These are phyloP conservation scores for Phyllosticta capitalensis DNA, from an alignment of 2,329 filamentous ascomycete species.

Conservation along the genomic window DNA sequence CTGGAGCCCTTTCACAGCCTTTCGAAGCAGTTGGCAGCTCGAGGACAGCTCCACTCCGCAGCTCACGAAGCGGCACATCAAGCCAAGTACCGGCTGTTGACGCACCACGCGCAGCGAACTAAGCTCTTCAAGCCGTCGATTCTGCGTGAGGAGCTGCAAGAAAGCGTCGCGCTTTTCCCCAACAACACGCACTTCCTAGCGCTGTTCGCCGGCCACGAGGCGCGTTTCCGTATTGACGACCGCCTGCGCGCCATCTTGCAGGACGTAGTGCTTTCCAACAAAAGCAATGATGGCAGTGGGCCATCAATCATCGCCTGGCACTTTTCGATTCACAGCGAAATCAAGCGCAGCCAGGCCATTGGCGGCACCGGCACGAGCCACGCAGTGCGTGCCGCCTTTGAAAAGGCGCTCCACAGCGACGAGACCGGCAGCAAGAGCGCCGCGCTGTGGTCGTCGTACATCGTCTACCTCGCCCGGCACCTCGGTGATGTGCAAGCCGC, in stretches of 20 bases:
- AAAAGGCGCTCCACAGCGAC: slow-evolving; percentile 37
- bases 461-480: slow-evolving; percentile 13
- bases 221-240: slow-evolving; percentile 63
- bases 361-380: slow-evolving; percentile 37
- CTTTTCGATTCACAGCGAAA: slow-evolving; percentile 48
- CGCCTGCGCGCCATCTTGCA: slow-evolving; percentile 60
- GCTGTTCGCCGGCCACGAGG: slow-evolving; percentile 64
- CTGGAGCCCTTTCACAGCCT: slow-evolving; percentile 29
- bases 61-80: slow-evolving; percentile 60
- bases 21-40: slow-evolving; percentile 17
- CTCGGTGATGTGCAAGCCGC: slow-evolving; percentile 17
- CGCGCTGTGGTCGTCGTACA: slow-evolving; percentile 23
- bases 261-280: slow-evolving; percentile 24
- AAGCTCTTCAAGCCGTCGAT: slow-evolving; percentile 59
- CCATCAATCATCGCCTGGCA: slow-evolving; percentile 41
- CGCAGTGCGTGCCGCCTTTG: slow-evolving; percentile 46
- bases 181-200: slow-evolving; percentile 66
- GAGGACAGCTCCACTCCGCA: slow-evolving; percentile 16
- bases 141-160: slow-evolving; percentile 51
- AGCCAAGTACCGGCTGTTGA: slow-evolving; percentile 55
- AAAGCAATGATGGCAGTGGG: slow-evolving; percentile 13
- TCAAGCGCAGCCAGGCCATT: slow-evolving; percentile 33
- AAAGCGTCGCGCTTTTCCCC: slow-evolving; percentile 57
- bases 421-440: slow-evolving; percentile 20
- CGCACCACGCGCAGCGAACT: slow-evolving; percentile 51